These are phyloP conservation scores for Puccinia hordei DNA, from an alignment of 1,284 basidiomycete species.

Conservation along the genomic window DNA sequence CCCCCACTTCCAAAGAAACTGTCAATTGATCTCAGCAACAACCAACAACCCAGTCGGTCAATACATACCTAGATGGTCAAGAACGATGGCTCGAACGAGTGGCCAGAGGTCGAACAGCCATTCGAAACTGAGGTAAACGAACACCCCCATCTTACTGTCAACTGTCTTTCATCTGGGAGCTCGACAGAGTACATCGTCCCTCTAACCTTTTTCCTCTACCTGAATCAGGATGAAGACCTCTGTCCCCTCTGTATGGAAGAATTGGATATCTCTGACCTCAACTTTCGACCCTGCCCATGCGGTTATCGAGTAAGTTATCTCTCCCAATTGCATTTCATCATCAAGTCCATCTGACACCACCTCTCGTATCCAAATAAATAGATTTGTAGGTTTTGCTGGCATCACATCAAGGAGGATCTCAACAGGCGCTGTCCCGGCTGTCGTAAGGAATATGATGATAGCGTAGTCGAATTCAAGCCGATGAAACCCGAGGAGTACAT, in stretches of 20 bases:
- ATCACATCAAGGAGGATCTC: constrained; percentile 94
- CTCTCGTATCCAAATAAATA: constrained; percentile 58
- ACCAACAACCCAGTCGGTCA: background rate
- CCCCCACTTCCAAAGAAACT: background rate
- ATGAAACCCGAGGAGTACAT: constrained; percentile 88
- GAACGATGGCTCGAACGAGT: constrained; percentile 16
- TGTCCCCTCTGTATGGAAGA: constrained; percentile 98
- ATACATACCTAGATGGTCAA: constrained; percentile 4
- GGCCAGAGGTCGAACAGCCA: constrained; percentile 34
- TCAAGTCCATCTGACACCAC: constrained; percentile 43
- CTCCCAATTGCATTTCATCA: constrained; percentile 5
- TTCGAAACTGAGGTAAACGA: constrained; percentile 35
- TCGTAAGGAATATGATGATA: constrained; percentile 87
- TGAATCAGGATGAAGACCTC: constrained; percentile 86
- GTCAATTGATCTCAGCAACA: background rate
- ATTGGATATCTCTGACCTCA: constrained; percentile 97
- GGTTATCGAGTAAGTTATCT: constrained; percentile 81
- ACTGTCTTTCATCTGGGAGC: too few species aligned
- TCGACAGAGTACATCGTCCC: too few species aligned
- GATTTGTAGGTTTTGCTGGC: constrained; percentile 99
- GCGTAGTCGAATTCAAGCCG: constrained; percentile 91
- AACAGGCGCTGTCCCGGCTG: constrained; percentile 98
- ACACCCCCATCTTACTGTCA: background rate
- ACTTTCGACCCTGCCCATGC: constrained; percentile 98
- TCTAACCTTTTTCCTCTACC: background rate